Percentiles rank a stretch among this genome's conserved stretches.
phyloP scores from a whole-genome alignment of 2,329 filamentous ascomycete species.

The Tolypocladium pustulatum region DNA sequence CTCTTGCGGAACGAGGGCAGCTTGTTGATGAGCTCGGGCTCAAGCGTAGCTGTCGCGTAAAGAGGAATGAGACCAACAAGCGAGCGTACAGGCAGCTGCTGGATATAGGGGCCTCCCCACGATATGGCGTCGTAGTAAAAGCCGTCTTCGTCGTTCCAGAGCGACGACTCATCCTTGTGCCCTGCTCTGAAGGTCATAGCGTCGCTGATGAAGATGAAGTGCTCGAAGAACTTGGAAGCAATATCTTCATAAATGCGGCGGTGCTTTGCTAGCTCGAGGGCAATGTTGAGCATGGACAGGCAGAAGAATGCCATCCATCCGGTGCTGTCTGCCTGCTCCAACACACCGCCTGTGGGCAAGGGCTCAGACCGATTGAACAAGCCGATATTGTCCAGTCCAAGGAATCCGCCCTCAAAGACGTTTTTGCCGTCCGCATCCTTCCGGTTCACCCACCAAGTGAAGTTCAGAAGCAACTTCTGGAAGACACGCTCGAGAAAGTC shows the following conservation, averaged over 20 bases:
- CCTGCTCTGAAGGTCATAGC: slow-evolving; percentile 81
- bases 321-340: slow-evolving; percentile 95
- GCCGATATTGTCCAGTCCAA: slow-evolving; percentile 94
- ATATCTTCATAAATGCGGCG: slow-evolving; percentile 93
- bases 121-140: slow-evolving; percentile 99
- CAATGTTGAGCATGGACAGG: slow-evolving; percentile 92
- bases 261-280: slow-evolving; percentile 89
- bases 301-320: slow-evolving; percentile 99
- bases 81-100: slow-evolving; percentile 85
- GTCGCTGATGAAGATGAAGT: slow-evolving; percentile 96
- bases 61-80: slow-evolving; percentile 89
- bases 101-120: slow-evolving; percentile 86
- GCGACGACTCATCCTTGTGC: slow-evolving; percentile 62
- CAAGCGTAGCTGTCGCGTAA: slow-evolving; percentile 83
- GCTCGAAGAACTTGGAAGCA: slow-evolving; percentile 97
- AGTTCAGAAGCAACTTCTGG: slow-evolving; percentile 90
- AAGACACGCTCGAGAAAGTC: slow-evolving; percentile 95
- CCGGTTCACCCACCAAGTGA: slow-evolving; percentile 98
- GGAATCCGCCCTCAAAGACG: slow-evolving; percentile 91
- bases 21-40: slow-evolving; percentile 86
- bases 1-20: slow-evolving; percentile 89
- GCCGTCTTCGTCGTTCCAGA: slow-evolving; percentile 94
- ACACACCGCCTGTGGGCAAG: slow-evolving; percentile 79
- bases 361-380: slow-evolving; percentile 96
- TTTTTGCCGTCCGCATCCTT: slow-evolving; percentile 95